Evolutionary conservation across 2,329 filamentous ascomycete genomes (phyloP).

Genomic region (Sclerotinia nivalis): DNA sequence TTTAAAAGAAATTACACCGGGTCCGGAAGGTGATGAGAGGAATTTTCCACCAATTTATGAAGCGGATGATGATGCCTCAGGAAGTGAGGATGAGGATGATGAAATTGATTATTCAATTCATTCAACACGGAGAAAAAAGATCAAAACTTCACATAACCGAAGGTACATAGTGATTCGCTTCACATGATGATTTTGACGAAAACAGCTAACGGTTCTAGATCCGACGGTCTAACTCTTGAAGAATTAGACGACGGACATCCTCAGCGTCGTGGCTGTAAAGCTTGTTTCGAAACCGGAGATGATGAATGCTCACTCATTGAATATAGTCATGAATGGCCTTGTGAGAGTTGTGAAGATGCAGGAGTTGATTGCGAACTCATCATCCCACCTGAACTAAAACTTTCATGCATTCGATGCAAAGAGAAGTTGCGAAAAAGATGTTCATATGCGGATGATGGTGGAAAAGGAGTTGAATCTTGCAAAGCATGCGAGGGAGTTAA

Average conservation of each 20-base stretch:
- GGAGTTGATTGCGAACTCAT: conserved; percentile 31
- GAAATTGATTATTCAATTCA: conserved; percentile 7
- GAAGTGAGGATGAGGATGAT: background rate
- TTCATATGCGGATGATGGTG: conserved; percentile 31
- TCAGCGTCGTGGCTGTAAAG: conserved; percentile 36
- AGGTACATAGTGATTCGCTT: background rate
- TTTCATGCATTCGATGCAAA: conserved; percentile 34
- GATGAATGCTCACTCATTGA: conserved; percentile 36
- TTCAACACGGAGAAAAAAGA: conserved; percentile 4
- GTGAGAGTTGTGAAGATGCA: conserved; percentile 34
- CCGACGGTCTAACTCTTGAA: conserved; percentile 32
- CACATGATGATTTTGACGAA: no score
- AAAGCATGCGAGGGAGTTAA: conserved; percentile 30
- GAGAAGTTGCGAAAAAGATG: conserved; percentile 26
- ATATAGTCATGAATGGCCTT: conserved; percentile 32
- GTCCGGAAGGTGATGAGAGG: conserved; percentile 3
- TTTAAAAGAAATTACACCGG: background rate
- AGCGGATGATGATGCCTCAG: conserved; percentile 13
- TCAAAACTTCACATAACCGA: conserved; percentile 19
- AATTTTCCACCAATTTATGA: conserved; percentile 1
- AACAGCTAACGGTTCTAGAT: conserved; percentile 26
- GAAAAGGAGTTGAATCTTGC: conserved; percentile 29
- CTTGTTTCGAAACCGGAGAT: conserved; percentile 33
- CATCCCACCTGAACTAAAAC: conserved; percentile 29
- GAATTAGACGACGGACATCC: conserved; percentile 31